These are phyloP conservation scores for Talinum fruticosum DNA, from an alignment of 148 eudicot species.

Conservation along the genomic window DNA sequence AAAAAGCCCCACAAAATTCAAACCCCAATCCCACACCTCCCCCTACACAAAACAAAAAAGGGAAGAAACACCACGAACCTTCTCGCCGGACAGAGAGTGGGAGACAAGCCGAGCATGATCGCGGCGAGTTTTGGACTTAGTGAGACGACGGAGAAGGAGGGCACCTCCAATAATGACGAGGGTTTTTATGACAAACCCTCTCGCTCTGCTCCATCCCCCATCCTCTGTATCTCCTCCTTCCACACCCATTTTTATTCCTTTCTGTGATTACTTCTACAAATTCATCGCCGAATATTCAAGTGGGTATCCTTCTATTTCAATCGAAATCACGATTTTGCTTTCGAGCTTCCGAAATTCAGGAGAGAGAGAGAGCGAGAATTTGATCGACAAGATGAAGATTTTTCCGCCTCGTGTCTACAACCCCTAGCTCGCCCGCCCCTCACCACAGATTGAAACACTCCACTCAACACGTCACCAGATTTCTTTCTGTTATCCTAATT, in stretches of 20 bases:
- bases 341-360: not conserved
- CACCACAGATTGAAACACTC: not conserved
- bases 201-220: conserved; percentile 3
- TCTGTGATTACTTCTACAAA: not conserved
- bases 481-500: too few relatives aligned
- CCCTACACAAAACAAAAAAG: not conserved
- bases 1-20: too few relatives aligned
- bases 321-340: not conserved
- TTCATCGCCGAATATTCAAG: not conserved
- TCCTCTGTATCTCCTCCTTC: not conserved
- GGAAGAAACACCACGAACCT: too few relatives aligned
- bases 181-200: not conserved
- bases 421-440: not conserved
- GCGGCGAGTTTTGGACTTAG: conserved; percentile 3
- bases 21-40: too few relatives aligned
- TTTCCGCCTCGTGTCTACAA: too few relatives aligned
- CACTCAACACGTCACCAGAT: not conserved
- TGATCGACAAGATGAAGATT: not conserved
- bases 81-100: not conserved
- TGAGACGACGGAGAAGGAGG: conserved; percentile 1
- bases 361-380: not conserved
- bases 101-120: not conserved
- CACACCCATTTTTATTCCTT: not conserved
- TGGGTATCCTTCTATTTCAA: not conserved
- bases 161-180: not conserved